A percentile compares a stretch with the other conserved stretches of the same genome.
Evolutionary conservation across 2,329 filamentous ascomycete genomes (phyloP).

Genomic region (Fusarium verrucosum): DNA sequence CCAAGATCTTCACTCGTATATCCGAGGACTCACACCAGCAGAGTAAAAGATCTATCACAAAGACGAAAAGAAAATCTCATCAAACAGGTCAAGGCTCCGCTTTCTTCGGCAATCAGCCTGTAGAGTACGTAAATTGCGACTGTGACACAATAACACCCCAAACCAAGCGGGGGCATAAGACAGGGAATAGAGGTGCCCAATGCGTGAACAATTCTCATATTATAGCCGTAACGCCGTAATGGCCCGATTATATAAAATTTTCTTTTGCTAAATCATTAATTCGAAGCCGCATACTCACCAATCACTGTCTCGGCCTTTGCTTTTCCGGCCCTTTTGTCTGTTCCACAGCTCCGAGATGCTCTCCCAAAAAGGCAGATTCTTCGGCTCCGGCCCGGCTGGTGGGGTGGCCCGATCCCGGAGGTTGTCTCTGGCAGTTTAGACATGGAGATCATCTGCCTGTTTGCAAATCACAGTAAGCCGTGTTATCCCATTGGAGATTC

Average conservation of each 20-base stretch:
- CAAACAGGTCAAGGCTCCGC: slow-evolving; percentile 24
- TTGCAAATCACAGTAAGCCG: slow-evolving; percentile 27
- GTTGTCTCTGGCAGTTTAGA: not conserved
- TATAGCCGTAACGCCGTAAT: slow-evolving; percentile 16
- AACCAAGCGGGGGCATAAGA: slow-evolving; percentile 27
- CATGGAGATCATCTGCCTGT: slow-evolving; percentile 22
- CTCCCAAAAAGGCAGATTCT: slow-evolving; percentile 14
- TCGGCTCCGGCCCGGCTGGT: slow-evolving; percentile 31
- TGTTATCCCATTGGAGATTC: slow-evolving; percentile 5
- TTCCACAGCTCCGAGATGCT: slow-evolving; percentile 19
- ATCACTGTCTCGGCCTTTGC: not conserved
- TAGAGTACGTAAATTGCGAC: slow-evolving; percentile 2
- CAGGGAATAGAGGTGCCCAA: slow-evolving; percentile 26
- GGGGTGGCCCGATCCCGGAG: slow-evolving; percentile 26
- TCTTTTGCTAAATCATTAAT: not conserved
- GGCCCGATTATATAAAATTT: slow-evolving; percentile 21
- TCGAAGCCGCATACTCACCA: not conserved
- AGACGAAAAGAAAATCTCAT: slow-evolving; percentile 6
- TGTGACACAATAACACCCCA: slow-evolving; percentile 22
- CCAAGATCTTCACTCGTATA: slow-evolving; percentile 24
- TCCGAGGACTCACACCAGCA: slow-evolving; percentile 14
- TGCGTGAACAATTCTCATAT: slow-evolving; percentile 14
- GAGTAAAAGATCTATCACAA: slow-evolving; percentile 3
- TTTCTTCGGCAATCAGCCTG: slow-evolving; percentile 32
- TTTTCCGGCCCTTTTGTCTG: slow-evolving; percentile 6